Base-by-base conservation (phyloP, 2,329 filamentous ascomycete species). In the Xylariaceae sp. region DNA sequence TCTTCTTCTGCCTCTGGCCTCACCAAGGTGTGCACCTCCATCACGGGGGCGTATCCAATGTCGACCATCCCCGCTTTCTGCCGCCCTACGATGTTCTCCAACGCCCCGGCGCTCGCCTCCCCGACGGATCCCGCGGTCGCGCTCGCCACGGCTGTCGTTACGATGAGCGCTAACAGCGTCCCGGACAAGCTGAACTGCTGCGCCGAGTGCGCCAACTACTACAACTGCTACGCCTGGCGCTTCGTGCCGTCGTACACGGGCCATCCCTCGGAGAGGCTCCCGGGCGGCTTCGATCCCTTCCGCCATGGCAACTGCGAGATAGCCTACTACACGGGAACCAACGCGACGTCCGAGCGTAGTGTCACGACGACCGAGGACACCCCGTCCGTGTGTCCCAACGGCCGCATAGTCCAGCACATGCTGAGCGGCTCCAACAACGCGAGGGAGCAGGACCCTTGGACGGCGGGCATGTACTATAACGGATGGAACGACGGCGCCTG, bases 401-500 rank as follows among this genome's bases (percentile, higher is more conserved):
- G 51, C 2, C 19, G 31, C n/a, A n/a, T n/a, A 9, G 11, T 55
- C 3, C 19, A n/a, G 4, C 36, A 29, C 12, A 14, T 46, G 37
- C 18, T 55, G 4, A 44, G 45, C 27, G 36, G 49, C 6, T 47
- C 49, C 18, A 39, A 32, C 24, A 50, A 52, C 18, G 36, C 12
- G 17, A 18, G 11, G 6, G 11, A 31, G 23, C 21, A 23, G 4
- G 31, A 41, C 31, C n/a, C 19, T 23, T 31, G 50, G 50, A 29
- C 52, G 43, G 47, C 43, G 12, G 41, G 52, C 5, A 38, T 58
- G 21, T 59, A 54, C 41, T 57, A 53, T 36, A 50, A 57, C 17
- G 55, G 56, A n/a, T 59, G 56, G 56, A 59, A 59, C 34, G 41
- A 55, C 34, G 56, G 56, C 6, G 48, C 52, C 17, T 59, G 56